These are phyloP conservation scores for Nitzschia inconspicua DNA, from an alignment of 108 stramenopile genomes.

Conservation along the genomic window DNA sequence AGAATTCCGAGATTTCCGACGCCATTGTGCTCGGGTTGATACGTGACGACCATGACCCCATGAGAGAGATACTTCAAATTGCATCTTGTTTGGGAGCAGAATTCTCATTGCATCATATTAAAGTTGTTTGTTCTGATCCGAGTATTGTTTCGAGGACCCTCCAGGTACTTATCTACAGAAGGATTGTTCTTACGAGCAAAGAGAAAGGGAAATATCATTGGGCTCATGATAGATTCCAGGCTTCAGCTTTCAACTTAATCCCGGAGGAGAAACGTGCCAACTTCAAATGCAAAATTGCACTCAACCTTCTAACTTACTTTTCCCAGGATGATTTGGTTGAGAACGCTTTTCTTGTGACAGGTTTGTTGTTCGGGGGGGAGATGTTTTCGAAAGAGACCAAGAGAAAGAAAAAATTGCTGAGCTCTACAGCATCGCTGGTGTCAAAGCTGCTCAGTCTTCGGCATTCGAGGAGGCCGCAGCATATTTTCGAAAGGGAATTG, in stretches of 20 bases:
- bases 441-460: constrained; percentile 12
- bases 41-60: too few relatives aligned
- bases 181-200: constrained; percentile 1
- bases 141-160: too few relatives aligned
- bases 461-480: constrained; percentile 14
- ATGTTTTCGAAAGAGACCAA: neutral
- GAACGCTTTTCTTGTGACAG: neutral
- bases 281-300: constrained; percentile 19
- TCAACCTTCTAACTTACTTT: neutral
- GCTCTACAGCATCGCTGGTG: constrained; percentile 10
- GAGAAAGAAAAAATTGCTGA: constrained; percentile 6
- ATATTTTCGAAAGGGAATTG: constrained; percentile 10
- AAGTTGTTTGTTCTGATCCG: too few relatives aligned
- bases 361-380: neutral
- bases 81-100: constrained; percentile 42
- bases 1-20: too few relatives aligned
- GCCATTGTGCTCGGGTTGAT: too few relatives aligned
- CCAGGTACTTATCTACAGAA: too few relatives aligned
- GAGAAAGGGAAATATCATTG: constrained; percentile 8
- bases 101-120: too few relatives aligned
- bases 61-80: constrained; percentile 17
- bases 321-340: neutral
- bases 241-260: constrained; percentile 34
- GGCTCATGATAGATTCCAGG: constrained; percentile 38
- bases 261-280: constrained; percentile 7